phyloP scores from a whole-genome alignment of 495 filamentous ascomycete species.

The Podospora bellae-mahoneyi region DNA sequence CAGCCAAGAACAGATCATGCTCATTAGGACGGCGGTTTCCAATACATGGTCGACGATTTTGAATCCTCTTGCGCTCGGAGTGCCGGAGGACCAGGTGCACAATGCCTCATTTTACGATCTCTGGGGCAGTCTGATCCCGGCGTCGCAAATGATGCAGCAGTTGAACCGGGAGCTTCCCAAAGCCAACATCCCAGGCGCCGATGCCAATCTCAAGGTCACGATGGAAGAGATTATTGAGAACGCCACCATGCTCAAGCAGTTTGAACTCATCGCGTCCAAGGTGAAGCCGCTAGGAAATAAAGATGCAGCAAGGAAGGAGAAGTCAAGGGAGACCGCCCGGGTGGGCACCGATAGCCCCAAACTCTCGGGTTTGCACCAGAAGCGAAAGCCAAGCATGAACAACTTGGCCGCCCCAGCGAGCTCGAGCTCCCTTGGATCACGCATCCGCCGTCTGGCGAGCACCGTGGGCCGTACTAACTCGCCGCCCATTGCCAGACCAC shows the following conservation, averaged over 20 bases:
- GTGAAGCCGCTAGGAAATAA: constrained; percentile 26
- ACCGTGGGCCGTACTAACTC: constrained; percentile 25
- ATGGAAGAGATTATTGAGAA: constrained; percentile 49
- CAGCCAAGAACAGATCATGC: constrained; percentile 28
- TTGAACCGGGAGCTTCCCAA: constrained; percentile 40
- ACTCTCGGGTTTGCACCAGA: constrained; percentile 12
- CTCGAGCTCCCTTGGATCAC: constrained; percentile 26
- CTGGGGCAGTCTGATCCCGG: constrained; percentile 47
- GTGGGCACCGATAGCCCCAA: constrained; percentile 23
- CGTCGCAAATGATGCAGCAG: constrained; percentile 43
- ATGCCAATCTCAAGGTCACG: constrained; percentile 31
- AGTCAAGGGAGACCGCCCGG: constrained; percentile 25
- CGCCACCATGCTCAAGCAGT: constrained; percentile 48
- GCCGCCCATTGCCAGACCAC: constrained; percentile 9
- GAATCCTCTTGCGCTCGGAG: constrained; percentile 39
- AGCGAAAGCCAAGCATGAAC: constrained; percentile 31
- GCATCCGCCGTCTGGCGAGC: constrained; percentile 33
- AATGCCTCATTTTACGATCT: constrained; percentile 49
- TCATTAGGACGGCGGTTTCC: constrained; percentile 37
- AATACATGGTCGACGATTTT: constrained; percentile 41
- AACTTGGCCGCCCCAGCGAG: constrained; percentile 12
- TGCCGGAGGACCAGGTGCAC: constrained; percentile 41
- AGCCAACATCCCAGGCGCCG: constrained; percentile 20
- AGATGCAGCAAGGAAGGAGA: constrained; percentile 12
- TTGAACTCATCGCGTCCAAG: constrained; percentile 45